Evolutionary conservation across 768 basidiomycete genomes (phyloP).

Genomic region (Termitomyces sp.): DNA sequence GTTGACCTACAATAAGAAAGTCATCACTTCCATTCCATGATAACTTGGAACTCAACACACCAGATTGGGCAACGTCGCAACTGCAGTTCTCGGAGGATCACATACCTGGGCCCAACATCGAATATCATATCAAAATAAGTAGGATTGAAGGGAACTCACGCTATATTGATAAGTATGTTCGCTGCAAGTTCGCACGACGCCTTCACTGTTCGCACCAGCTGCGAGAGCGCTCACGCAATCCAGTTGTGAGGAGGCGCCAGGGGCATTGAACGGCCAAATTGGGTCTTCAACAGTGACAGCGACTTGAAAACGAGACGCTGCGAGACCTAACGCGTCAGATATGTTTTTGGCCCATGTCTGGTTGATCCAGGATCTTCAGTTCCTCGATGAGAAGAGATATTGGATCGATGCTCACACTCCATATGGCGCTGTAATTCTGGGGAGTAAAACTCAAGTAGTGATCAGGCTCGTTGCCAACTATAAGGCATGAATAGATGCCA

Average conservation of each 20-base stretch:
- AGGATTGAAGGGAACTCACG: constrained; percentile 23
- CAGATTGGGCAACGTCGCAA: constrained; percentile 47
- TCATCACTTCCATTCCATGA: neutral
- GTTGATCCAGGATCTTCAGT: neutral
- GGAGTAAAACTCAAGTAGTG: constrained; percentile 43
- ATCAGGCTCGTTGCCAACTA: constrained; percentile 56
- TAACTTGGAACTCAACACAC: constrained; percentile 16
- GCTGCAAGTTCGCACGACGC: constrained; percentile 45
- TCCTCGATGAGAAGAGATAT: neutral
- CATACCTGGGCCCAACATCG: constrained; percentile 25
- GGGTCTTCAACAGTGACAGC: constrained; percentile 49
- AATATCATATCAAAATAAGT: neutral
- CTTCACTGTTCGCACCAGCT: constrained; percentile 37
- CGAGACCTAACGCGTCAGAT: constrained; percentile 32
- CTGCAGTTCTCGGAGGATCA: constrained; percentile 36
- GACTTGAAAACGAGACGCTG: constrained; percentile 41
- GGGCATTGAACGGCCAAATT: constrained; percentile 44
- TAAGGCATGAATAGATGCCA: neutral
- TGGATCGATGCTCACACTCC: constrained; percentile 33
- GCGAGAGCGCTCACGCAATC: constrained; percentile 47
- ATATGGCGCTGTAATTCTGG: constrained; percentile 38
- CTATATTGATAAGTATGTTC: constrained; percentile 56
- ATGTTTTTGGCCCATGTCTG: constrained; percentile 51
- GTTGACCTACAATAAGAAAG: constrained; percentile 36
- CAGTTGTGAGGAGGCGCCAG: constrained; percentile 38